Base-by-base conservation (phyloP, 768 basidiomycete species). In the Exsudoporus frostii region DNA sequence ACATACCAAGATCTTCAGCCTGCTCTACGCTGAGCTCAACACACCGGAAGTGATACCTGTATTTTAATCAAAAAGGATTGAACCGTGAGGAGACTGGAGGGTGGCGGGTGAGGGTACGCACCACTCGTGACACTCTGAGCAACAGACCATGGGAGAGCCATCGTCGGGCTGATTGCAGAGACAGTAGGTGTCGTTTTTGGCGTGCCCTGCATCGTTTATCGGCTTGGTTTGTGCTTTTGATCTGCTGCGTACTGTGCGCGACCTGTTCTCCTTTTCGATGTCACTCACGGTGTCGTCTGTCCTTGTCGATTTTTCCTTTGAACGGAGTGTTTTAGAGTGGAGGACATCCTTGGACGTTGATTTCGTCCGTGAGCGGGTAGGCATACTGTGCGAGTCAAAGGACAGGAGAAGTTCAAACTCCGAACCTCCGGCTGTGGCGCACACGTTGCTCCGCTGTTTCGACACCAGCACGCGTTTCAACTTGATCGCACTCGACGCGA, bases 31-130 rank as follows among this genome's bases (percentile, higher is more conserved):
- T 76, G 44, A 92, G 67, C 53, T 80, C 72, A 10, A 92, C 77
- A 70, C 91, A 93, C n/a, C 72, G 70, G 61, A 92, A 92, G 68
- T 93, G 91, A 69, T 83, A 91, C 91, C 91, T 93, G 48, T 6
- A n/a, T 47, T 10, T 32, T 25, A n/a, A 30, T 9, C 29, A 0
- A 54, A 22, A 9, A 36, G 46, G 51, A 53, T 32, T 33, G 25
- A 17, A 34, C 7, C 27, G 45, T 63, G 55, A 55, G 36, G 51
- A 5, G 43, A 19, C n/a, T 24, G 53, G 25, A 30, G 8, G 38
- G 20, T 19, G n/a, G 52, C 3, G 27, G n/a, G 24, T 8, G 27
- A 27, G 43, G 6, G 25, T 11, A 69, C 81, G 60, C 58, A 86
- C 91, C 90, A 92, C 57, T 84, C 84, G 24, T 73, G 76, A 67